Conservation (phyloP, 2,329 filamentous ascomycete species). For the Colletotrichum sp. region DNA sequence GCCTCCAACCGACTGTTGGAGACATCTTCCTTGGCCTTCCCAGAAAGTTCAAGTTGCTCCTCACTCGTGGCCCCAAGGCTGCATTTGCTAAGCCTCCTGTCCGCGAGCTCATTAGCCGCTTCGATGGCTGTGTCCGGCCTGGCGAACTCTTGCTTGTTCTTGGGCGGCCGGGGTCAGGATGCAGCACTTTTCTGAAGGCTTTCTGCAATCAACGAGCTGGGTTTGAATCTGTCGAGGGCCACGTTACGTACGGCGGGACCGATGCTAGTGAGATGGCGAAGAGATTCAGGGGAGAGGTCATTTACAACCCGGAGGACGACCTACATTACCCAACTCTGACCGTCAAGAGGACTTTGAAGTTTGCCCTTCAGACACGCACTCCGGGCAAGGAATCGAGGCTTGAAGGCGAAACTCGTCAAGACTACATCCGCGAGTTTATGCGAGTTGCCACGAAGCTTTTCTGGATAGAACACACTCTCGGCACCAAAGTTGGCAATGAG, state of each 20-base stretch:
- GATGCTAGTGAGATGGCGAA: slow-evolving; percentile 50
- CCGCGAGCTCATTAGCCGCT: slow-evolving; percentile 49
- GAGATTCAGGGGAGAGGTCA: slow-evolving; percentile 64
- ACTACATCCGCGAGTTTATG: slow-evolving; percentile 58
- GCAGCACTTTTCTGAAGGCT: slow-evolving; percentile 61
- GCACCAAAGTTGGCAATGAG: slow-evolving; percentile 73
- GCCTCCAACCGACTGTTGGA: slow-evolving; percentile 47
- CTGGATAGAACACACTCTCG: slow-evolving; percentile 70
- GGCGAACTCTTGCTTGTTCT: slow-evolving; percentile 64
- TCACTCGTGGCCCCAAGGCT: slow-evolving; percentile 31
- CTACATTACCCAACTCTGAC: slow-evolving; percentile 72
- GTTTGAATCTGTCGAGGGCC: slow-evolving; percentile 68
- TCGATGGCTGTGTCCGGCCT: slow-evolving; percentile 59
- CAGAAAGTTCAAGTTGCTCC: slow-evolving; percentile 26
- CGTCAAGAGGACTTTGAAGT: slow-evolving; percentile 70
- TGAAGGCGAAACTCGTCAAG: slow-evolving; percentile 63
- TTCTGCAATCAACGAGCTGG: slow-evolving; percentile 73
- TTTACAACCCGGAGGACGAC: slow-evolving; percentile 74
- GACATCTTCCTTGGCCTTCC: slow-evolving; percentile 37
- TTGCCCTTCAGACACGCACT: slow-evolving; percentile 70
- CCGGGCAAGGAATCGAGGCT: slow-evolving; percentile 51
- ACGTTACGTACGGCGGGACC: slow-evolving; percentile 66
- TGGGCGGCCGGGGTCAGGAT: slow-evolving; percentile 62
- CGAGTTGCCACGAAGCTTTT: slow-evolving; percentile 72
- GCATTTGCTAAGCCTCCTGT: slow-evolving; percentile 39